Evolutionary conservation across 257 asterid genomes (phyloP).

Genomic region (Gardenia jasminoides): DNA sequence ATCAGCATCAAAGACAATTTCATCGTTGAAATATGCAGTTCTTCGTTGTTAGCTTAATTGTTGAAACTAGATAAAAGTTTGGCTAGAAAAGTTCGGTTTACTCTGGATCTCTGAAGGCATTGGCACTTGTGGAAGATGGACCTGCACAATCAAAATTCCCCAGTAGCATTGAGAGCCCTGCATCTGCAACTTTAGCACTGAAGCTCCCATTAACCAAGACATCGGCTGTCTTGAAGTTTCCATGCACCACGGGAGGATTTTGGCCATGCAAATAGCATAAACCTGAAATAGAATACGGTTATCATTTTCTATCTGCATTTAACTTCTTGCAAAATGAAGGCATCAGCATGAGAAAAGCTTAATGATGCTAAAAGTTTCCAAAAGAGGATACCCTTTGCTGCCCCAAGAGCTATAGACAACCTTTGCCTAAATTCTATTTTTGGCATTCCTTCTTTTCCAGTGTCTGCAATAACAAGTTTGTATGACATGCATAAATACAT

Average conservation of each 20-base stretch:
- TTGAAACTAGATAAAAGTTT: conserved; percentile 1
- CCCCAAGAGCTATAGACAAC: conserved; percentile 63
- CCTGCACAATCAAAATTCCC: conserved; percentile 42
- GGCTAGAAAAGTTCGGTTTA: conserved; percentile 22
- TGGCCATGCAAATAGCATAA: conserved; percentile 61
- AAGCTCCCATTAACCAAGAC: conserved; percentile 79
- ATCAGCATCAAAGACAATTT: neutral
- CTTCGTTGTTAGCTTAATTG: conserved; percentile 5
- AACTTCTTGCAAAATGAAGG: conserved; percentile 2
- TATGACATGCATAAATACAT: conserved; percentile 10
- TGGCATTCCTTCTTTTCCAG: conserved; percentile 36
- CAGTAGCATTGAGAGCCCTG: conserved; percentile 49
- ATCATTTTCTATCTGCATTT: conserved; percentile 1
- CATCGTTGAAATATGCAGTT: conserved; percentile 2
- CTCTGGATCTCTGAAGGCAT: conserved; percentile 70
- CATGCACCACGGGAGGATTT: conserved; percentile 51
- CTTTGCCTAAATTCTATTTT: conserved; percentile 82
- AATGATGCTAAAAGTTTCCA: neutral
- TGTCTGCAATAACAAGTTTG: conserved; percentile 19
- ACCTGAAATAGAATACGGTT: conserved; percentile 36
- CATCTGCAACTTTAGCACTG: conserved; percentile 73
- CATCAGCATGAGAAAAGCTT: neutral
- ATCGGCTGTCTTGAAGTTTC: conserved; percentile 66
- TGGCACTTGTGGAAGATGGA: conserved; percentile 44
- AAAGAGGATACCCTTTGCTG: conserved; percentile 60